Percentiles rank a stretch among this genome's conserved stretches.
These are phyloP conservation scores for Lasiosphaeria ovina DNA, from an alignment of 495 filamentous ascomycete genomes.

Conservation along the genomic window DNA sequence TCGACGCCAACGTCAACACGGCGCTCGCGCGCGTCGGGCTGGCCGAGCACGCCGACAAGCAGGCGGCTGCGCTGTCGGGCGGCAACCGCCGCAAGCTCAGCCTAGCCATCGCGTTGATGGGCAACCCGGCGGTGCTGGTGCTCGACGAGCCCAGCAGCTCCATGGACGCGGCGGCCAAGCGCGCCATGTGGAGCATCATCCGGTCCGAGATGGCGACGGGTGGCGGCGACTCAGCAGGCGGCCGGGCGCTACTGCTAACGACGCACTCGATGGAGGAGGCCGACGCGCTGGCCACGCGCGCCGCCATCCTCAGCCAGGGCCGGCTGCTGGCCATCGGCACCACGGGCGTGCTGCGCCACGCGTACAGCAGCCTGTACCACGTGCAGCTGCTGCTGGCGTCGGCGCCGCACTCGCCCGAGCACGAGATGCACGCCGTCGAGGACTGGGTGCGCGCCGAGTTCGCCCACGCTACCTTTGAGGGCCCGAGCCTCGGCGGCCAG, in stretches of 20 bases:
- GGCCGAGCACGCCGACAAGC: slow-evolving; percentile 52
- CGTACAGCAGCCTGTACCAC: slow-evolving; percentile 59
- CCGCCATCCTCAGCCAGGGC: slow-evolving; percentile 61
- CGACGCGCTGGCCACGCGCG: slow-evolving; percentile 64
- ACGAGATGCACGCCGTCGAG: slow-evolving; percentile 62
- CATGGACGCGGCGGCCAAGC: slow-evolving; percentile 68
- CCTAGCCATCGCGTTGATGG: slow-evolving; percentile 73
- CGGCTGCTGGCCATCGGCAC: slow-evolving; percentile 65
- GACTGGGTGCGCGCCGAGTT: slow-evolving; percentile 58
- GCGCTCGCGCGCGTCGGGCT: slow-evolving; percentile 58
- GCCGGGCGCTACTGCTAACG: slow-evolving; percentile 60
- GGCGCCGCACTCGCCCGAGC: slow-evolving; percentile 62
- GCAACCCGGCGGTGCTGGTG: slow-evolving; percentile 68
- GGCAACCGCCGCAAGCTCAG: slow-evolving; percentile 58
- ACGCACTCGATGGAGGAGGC: slow-evolving; percentile 79
- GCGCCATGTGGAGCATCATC: slow-evolving; percentile 69
- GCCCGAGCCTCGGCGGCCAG: slow-evolving; percentile 73
- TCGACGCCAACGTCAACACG: slow-evolving; percentile 57
- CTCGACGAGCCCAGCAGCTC: slow-evolving; percentile 67
- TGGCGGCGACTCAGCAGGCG: slow-evolving; percentile 46
- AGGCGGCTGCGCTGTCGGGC: slow-evolving; percentile 50
- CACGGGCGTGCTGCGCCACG: slow-evolving; percentile 54
- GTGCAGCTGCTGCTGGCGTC: slow-evolving; percentile 67
- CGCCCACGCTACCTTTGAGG: slow-evolving; percentile 59
- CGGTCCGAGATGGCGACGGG: slow-evolving; percentile 42